Base-by-base conservation (phyloP, 2,329 filamentous ascomycete genomes). In the Pseudogymnoascus sp. region DNA sequence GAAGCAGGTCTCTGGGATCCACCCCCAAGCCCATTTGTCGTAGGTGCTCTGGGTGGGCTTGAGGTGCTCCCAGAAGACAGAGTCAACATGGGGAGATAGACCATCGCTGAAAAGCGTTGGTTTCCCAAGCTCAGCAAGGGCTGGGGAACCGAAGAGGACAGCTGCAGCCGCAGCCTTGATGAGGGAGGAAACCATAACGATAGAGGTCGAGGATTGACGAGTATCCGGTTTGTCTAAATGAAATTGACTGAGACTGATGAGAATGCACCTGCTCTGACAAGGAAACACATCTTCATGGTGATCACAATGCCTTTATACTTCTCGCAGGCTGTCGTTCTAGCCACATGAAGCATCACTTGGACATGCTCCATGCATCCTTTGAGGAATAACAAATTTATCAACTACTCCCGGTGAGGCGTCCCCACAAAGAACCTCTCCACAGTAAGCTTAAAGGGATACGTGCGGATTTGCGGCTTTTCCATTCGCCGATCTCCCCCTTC, bases 1-100 rank as follows among this genome's bases (percentile, higher is more conserved):
- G 53, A 65, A 53, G 28, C 65, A 67, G 23, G 64, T 64, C 63
- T 67, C 21, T n/a, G 65, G 65, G 23, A 67, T 64, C 64, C 62
- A 64, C 13, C 64, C 65, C 19, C 17, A 28, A 2, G 50, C 64
- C 65, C 65, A 67, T 26, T 33, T 57, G 19, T 64, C 64, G 17
- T 64, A 62, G 36, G 13, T 23, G 28, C 63, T 19, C 15, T 63
- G 40, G 17, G 60, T 47, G 9, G 64, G 19, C 2, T 26, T 23
- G 7, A 64, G 61, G 21, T 42, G 63, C 11, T 63, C 11, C 11
- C 35, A 28, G 21, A 64, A 63, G 1, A 59, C 64, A 3, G 60
- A 40, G 8, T 63, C 40, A 33, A 67, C 65, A 17, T 44, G 62
- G 9, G 53, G 57, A 6, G 62, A 64, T 7, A 67, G 64, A 17